Base-by-base conservation (phyloP, 2,329 filamentous ascomycete genomes). In the Colletotrichum limetticola region DNA sequence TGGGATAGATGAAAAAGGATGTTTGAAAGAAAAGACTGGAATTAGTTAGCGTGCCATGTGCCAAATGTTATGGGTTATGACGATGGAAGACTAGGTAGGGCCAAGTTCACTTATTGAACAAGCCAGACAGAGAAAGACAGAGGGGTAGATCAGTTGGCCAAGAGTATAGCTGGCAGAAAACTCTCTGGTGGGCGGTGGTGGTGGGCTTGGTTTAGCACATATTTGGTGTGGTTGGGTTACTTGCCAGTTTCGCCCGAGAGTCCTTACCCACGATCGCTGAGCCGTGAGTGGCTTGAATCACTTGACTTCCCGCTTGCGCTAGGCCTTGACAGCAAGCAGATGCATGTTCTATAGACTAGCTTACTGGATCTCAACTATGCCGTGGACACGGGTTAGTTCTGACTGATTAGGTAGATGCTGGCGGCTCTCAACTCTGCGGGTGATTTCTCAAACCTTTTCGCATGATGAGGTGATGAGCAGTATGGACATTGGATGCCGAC, bases 191-290 rank as follows among this genome's bases (percentile, higher is more conserved):
- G 42, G 19, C 32, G 32, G 32, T 5, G 32, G 32, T 12, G 32
- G 32, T 35, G 32, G 32, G 32, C 5, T 35, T 35, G 32, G 32
- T 12, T 35, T 12, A 35, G 32, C 32, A 35, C 32, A 35, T 35
- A 12, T 35, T 35, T 35, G 32, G 32, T 35, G 32, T 35, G 32
- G 32, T 35, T 35, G 42, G 42, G 42, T 42, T 42, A 42, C 26
- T 32, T 62, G 42, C 22, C 46, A 46, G 70, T 70, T 70, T 72
- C 70, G 70, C 70, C 66, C 60, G 70, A 65, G 70, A 70, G 66
- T 28, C 70, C 70, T 65, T 61, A 72, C 66, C 70, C 70, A 72
- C 60, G 60, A 72, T 72, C 55, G 70, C 53, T 7, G 66, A 35
- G 2, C n/a, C n/a, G 42, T 72, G 70, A 70, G 14, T 72, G 70